Percentiles rank a stretch among this genome's conserved stretches.
These are phyloP conservation scores for Rosa lucieae DNA, from an alignment of 306 rosid genomes.

Conservation along the genomic window DNA sequence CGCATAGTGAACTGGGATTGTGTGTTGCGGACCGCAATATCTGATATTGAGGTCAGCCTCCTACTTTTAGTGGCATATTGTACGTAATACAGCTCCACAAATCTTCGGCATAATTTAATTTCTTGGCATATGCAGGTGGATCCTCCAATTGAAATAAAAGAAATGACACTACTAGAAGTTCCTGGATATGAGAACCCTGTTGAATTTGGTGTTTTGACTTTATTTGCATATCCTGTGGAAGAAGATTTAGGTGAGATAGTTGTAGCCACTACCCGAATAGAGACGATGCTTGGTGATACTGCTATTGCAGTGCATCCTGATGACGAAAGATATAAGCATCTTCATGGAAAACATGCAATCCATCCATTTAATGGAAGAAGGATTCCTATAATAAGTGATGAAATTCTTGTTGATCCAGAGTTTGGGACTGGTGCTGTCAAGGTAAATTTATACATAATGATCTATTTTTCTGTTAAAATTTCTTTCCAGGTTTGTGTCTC, in stretches of 20 bases:
- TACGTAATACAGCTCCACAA: background rate
- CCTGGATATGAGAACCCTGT: constrained; percentile 81
- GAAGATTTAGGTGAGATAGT: constrained; percentile 79
- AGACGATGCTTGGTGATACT: constrained; percentile 96
- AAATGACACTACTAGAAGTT: constrained; percentile 57
- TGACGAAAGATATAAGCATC: constrained; percentile 61
- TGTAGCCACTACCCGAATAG: constrained; percentile 92
- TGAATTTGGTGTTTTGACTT: constrained; percentile 82
- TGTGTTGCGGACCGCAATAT: constrained; percentile 81
- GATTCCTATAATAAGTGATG: constrained; percentile 78
- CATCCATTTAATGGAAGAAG: constrained; percentile 88
- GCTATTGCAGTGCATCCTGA: constrained; percentile 85
- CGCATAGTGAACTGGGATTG: constrained; percentile 96
- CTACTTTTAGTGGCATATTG: constrained; percentile 7
- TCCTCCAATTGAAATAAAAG: constrained; percentile 62
- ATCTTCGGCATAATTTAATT: constrained; percentile 15
- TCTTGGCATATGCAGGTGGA: constrained; percentile 65
- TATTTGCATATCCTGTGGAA: constrained; percentile 82
- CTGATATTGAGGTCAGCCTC: constrained; percentile 80
- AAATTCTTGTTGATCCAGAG: constrained; percentile 79
- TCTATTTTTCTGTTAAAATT: no score
- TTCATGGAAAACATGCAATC: constrained; percentile 80
- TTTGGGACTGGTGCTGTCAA: constrained; percentile 97
- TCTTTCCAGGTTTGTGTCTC: background rate
- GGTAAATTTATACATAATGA: constrained; percentile 34